Conservation (phyloP, 2,329 filamentous ascomycete species). For the Stemphylium lycopersici region DNA sequence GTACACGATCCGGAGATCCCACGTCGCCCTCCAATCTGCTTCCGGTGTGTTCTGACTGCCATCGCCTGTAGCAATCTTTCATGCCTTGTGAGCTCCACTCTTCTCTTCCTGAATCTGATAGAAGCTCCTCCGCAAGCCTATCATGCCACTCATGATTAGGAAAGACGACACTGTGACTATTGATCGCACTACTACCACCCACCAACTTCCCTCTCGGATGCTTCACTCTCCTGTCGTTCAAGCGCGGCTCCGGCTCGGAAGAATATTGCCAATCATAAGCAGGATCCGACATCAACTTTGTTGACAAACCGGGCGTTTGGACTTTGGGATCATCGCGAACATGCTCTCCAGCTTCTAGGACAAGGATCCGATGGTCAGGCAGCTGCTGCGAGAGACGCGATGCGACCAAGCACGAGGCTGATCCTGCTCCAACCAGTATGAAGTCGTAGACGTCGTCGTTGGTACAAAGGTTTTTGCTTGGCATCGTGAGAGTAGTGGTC, state of each 20-base stretch:
- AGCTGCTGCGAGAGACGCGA: slow-evolving; percentile 25
- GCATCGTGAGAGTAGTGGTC: slow-evolving; percentile 3
- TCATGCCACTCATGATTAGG: slow-evolving; percentile 28
- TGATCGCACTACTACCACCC: slow-evolving; percentile 28
- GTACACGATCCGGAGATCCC: slow-evolving; percentile 11
- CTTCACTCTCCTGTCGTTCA: slow-evolving; percentile 20
- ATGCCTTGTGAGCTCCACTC: slow-evolving; percentile 20
- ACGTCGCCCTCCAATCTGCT: neutral
- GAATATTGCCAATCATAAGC: slow-evolving; percentile 21
- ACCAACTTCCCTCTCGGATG: slow-evolving; percentile 27
- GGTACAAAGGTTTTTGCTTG: neutral
- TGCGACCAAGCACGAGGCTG: slow-evolving; percentile 25
- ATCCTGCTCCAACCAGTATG: slow-evolving; percentile 23
- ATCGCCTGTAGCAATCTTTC: slow-evolving; percentile 21
- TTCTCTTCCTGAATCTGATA: slow-evolving; percentile 12
- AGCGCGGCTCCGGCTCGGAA: slow-evolving; percentile 16
- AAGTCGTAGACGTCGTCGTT: slow-evolving; percentile 19
- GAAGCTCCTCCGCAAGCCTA: slow-evolving; percentile 18
- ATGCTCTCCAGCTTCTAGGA: slow-evolving; percentile 27
- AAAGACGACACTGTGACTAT: slow-evolving; percentile 28
- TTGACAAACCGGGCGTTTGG: slow-evolving; percentile 18
- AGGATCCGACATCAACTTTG: slow-evolving; percentile 13
- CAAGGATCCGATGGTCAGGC: slow-evolving; percentile 16
- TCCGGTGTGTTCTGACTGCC: slow-evolving; percentile 11
- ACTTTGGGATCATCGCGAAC: slow-evolving; percentile 22